These are phyloP conservation scores for Galerina sulciceps DNA, from an alignment of 768 basidiomycete species.

Conservation along the genomic window DNA sequence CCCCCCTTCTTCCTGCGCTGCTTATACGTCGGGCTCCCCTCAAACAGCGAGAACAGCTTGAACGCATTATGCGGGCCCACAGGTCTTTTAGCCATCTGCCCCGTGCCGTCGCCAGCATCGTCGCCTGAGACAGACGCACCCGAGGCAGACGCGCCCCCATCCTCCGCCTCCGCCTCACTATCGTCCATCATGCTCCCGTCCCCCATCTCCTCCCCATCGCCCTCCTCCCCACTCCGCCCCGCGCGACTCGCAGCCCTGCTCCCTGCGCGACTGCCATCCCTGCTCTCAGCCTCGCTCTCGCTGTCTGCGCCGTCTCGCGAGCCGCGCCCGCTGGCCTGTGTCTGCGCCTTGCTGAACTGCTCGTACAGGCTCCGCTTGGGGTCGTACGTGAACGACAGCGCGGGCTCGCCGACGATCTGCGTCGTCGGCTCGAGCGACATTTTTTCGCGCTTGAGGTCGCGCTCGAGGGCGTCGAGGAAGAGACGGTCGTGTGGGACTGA, in stretches of 20 bases:
- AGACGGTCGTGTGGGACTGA: slow-evolving; percentile 97
- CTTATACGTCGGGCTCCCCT: slow-evolving; percentile 89
- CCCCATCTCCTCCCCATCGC: slow-evolving; percentile 10
- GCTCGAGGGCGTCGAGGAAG: slow-evolving; percentile 95
- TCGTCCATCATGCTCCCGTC: slow-evolving; percentile 15
- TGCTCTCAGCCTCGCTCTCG: slow-evolving; percentile 41
- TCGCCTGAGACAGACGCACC: slow-evolving; percentile 1
- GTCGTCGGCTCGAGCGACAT: slow-evolving; percentile 89
- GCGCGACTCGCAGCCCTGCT: too few species aligned
- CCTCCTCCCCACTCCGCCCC: slow-evolving; percentile 8
- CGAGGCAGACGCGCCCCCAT: background rate
- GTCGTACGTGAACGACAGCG: slow-evolving; percentile 87
- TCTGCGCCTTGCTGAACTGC: slow-evolving; percentile 66
- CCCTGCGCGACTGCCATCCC: slow-evolving; percentile 32
- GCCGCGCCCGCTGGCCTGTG: too few species aligned
- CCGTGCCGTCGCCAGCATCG: slow-evolving; percentile 6
- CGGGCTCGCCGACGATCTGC: slow-evolving; percentile 72
- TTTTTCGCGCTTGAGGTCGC: slow-evolving; percentile 95
- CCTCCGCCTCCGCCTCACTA: slow-evolving; percentile 19
- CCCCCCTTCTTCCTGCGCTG: slow-evolving; percentile 78
- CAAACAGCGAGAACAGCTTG: slow-evolving; percentile 68
- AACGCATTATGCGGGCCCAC: background rate
- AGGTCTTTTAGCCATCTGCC: background rate
- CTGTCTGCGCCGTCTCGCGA: too few species aligned
- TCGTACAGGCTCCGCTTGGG: slow-evolving; percentile 85